A percentile compares a stretch with the other conserved stretches of the same genome.
phyloP scores from a whole-genome alignment of 805 yeast genomes.

The Nakazawaea holstii region DNA sequence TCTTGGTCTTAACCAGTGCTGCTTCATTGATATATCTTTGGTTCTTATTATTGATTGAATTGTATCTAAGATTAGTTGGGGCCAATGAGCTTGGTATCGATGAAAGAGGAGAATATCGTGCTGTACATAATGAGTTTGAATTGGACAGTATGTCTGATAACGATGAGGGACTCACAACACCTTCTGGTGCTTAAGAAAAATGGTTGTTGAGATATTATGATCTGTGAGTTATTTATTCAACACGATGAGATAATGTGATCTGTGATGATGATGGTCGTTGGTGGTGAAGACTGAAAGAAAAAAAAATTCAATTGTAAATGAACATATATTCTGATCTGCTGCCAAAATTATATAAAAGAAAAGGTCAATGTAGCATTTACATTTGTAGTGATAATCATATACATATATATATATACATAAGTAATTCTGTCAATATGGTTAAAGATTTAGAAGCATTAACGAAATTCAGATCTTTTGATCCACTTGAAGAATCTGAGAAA shows the following conservation, averaged over 20 bases:
- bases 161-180: constrained; percentile 7
- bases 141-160: constrained; percentile 22
- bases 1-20: constrained; percentile 63
- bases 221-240: not conserved
- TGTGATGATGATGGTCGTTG: no score
- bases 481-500: not conserved
- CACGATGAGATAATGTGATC: no score
- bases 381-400: no score
- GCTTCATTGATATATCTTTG: constrained; percentile 69
- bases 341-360: no score
- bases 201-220: not conserved
- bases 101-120: constrained; percentile 3
- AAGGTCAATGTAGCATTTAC: no score
- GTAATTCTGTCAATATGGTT: not conserved
- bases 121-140: constrained; percentile 17
- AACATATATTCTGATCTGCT: no score
- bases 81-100: constrained; percentile 13
- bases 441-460: not conserved
- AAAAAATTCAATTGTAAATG: no score
- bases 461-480: not conserved
- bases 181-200: constrained; percentile 4
- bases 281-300: no score
- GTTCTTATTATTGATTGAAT: constrained; percentile 52
- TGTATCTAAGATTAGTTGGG: constrained; percentile 46
- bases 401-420: no score